Conservation (phyloP, 2,329 filamentous ascomycete genomes). For the Gremmenia infestans region DNA sequence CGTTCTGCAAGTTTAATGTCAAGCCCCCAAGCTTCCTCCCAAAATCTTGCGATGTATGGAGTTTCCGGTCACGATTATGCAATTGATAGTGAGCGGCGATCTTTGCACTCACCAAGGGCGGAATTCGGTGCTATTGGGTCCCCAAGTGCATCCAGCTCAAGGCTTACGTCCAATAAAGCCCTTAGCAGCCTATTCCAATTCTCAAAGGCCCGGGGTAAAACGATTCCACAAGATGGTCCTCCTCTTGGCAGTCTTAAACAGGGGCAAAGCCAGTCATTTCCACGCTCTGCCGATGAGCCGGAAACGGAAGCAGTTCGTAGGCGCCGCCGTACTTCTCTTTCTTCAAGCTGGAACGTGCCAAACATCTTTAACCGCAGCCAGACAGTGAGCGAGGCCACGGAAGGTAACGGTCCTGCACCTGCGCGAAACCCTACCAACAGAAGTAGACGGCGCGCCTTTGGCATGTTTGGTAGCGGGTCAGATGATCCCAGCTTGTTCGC, state of each 20-base stretch:
- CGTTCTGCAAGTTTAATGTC: conserved; percentile 53
- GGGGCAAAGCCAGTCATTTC: conserved; percentile 74
- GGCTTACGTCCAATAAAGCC: conserved; percentile 40
- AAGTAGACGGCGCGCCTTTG: conserved; percentile 24
- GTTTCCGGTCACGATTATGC: conserved; percentile 22
- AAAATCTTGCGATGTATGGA: conserved; percentile 50
- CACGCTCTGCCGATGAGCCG: conserved; percentile 54
- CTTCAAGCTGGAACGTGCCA: conserved; percentile 47
- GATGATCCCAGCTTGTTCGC: conserved; percentile 39
- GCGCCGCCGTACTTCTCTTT: conserved; percentile 51
- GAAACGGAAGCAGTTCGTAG: conserved; percentile 49
- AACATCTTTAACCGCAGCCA: conserved; percentile 33
- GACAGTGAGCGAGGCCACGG: conserved; percentile 18
- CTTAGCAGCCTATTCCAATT: conserved; percentile 53
- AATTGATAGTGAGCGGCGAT: conserved; percentile 24
- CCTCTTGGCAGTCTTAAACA: conserved; percentile 64
- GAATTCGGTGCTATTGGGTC: conserved; percentile 29
- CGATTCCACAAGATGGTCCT: conserved; percentile 55
- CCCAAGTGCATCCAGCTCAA: conserved; percentile 14
- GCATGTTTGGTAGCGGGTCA: conserved; percentile 49
- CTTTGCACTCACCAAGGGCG: conserved; percentile 24
- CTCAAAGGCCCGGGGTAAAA: conserved; percentile 58
- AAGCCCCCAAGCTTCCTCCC: conserved; percentile 57
- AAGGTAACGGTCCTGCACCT: conserved; percentile 31
- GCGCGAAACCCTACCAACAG: conserved; percentile 23